phyloP scores from a whole-genome alignment of 306 rosid genomes.

The Quercus rubra region DNA sequence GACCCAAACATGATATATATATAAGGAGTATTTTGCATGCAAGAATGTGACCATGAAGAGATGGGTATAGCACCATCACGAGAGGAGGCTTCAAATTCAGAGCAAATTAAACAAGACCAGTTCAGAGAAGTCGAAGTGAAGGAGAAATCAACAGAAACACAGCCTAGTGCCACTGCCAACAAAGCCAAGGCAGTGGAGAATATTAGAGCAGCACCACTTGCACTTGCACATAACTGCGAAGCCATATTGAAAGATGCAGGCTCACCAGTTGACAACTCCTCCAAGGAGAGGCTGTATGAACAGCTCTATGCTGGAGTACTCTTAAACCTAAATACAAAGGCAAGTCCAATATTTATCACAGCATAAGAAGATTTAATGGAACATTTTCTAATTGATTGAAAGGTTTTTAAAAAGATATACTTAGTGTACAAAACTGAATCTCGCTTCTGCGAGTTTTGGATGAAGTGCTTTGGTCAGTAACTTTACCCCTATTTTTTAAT shows the following conservation, averaged over 20 bases:
- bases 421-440: too few relatives aligned
- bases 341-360: not conserved
- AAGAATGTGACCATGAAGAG: not conserved
- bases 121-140: not conserved
- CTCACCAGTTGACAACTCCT: constrained; percentile 10
- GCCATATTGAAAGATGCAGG: constrained; percentile 29
- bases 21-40: not conserved
- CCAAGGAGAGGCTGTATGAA: constrained; percentile 5
- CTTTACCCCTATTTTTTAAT: too few relatives aligned
- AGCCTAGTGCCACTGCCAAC: not conserved
- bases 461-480: too few relatives aligned
- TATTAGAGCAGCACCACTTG: not conserved
- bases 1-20: not conserved
- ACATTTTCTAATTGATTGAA: too few relatives aligned
- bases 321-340: constrained; percentile 36
- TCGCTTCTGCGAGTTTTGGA: too few relatives aligned
- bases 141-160: not conserved
- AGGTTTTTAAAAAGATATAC: too few relatives aligned
- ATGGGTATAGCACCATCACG: constrained; percentile 32
- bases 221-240: constrained; percentile 9
- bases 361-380: not conserved
- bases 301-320: constrained; percentile 30
- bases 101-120: not conserved
- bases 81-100: constrained; percentile 12
- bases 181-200: not conserved